phyloP scores from a whole-genome alignment of 1,284 basidiomycete genomes.

The Vanrija sp. region DNA sequence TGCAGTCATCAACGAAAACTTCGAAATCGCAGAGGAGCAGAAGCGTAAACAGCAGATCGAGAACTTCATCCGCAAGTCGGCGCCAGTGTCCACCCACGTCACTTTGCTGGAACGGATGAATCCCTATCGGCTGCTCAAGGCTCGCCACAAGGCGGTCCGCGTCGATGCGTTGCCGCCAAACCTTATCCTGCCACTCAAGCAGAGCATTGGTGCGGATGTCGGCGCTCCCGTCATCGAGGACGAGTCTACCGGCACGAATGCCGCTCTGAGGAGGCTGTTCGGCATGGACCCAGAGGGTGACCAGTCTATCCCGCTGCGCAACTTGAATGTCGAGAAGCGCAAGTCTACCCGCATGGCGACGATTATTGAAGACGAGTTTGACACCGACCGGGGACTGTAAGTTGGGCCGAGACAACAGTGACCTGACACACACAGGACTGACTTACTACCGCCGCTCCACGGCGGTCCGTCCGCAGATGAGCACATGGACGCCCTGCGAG shows the following conservation, averaged over 20 bases:
- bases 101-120: conserved; percentile 76
- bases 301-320: neutral
- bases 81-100: conserved; percentile 49
- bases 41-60: conserved; percentile 80
- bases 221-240: conserved; percentile 10
- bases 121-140: conserved; percentile 77
- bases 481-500: conserved; percentile 59
- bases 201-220: conserved; percentile 65
- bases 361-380: conserved; percentile 22
- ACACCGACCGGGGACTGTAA: conserved; percentile 40
- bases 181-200: conserved; percentile 70
- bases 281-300: conserved; percentile 27
- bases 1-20: conserved; percentile 86
- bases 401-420: conserved; percentile 2
- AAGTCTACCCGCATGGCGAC: neutral
- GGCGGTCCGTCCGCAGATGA: conserved; percentile 36
- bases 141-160: conserved; percentile 67
- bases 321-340: neutral
- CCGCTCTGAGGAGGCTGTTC: conserved; percentile 28
- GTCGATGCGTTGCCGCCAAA: conserved; percentile 67
- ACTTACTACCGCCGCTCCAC: conserved; percentile 37
- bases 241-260: conserved; percentile 15
- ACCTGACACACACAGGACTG: conserved; percentile 28
- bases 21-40: conserved; percentile 84
- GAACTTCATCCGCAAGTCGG: conserved; percentile 51